A percentile compares a stretch with the other conserved stretches of the same genome.
phyloP scores from a whole-genome alignment of 225 moss, liverwort and hornwort genomes.

The Pseudisothecium myosuroides region DNA sequence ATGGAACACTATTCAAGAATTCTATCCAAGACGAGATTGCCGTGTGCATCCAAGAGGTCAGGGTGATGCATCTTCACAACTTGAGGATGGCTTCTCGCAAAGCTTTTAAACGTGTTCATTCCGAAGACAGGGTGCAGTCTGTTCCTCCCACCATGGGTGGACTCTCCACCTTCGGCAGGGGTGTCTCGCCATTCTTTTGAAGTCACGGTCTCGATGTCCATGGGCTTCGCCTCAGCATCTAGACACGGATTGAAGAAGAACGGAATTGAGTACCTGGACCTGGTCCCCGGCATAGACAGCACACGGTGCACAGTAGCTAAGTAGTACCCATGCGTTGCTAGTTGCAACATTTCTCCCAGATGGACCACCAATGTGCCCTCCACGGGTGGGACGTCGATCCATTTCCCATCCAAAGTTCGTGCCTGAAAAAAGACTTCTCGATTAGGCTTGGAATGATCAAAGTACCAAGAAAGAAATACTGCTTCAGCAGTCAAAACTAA shows the following conservation, averaged over 20 bases:
- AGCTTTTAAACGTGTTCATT: conserved; percentile 23
- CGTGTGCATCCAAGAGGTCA: conserved; percentile 12
- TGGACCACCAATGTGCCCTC: conserved; percentile 51
- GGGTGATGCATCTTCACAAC: conserved; percentile 24
- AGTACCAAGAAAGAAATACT: background rate
- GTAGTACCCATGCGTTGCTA: conserved; percentile 60
- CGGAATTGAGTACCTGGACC: conserved; percentile 54
- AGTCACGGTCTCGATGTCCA: background rate
- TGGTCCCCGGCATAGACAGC: conserved; percentile 22
- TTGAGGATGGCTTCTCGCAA: conserved; percentile 29
- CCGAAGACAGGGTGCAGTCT: conserved; percentile 28
- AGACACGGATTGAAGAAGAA: conserved; percentile 67
- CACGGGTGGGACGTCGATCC: conserved; percentile 48
- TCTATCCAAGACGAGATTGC: background rate
- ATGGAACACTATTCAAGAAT: background rate
- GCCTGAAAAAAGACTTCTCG: conserved; percentile 13
- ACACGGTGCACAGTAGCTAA: conserved; percentile 70
- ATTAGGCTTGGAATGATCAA: background rate
- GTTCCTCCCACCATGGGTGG: conserved; percentile 30
- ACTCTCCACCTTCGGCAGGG: background rate
- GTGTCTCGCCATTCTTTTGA: background rate
- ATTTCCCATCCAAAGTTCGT: conserved; percentile 29
- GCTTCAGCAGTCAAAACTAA: background rate
- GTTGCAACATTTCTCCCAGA: conserved; percentile 64
- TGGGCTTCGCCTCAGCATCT: conserved; percentile 40